A percentile compares a stretch with the other conserved stretches of the same genome.
Evolutionary conservation across 345 rosid species (phyloP).

Genomic region (Citrus hindsii): DNA sequence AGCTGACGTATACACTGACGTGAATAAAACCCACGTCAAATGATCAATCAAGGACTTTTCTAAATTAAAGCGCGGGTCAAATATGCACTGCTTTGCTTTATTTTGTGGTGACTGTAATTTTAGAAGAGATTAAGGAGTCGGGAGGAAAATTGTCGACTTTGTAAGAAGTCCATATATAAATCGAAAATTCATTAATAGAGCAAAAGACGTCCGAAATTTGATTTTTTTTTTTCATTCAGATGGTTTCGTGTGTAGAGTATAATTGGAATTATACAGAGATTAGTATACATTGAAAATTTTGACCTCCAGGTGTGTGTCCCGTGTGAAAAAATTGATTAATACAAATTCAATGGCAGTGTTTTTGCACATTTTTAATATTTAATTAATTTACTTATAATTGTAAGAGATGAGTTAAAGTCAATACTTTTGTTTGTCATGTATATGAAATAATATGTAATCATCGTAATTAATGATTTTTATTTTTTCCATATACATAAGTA

Average conservation of each 20-base stretch:
- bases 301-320: background rate
- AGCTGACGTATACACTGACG: too few species aligned
- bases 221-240: too few species aligned
- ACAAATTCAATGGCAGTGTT: background rate
- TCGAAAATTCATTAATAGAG: background rate
- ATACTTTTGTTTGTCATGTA: too few species aligned
- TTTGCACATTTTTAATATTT: background rate
- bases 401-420: background rate
- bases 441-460: too few species aligned
- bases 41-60: background rate
- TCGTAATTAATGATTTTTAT: too few species aligned
- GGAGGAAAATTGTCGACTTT: background rate
- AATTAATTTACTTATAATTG: background rate
- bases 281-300: background rate
- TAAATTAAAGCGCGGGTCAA: background rate
- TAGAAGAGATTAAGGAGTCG: background rate
- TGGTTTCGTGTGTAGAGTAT: background rate
- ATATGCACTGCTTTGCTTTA: background rate
- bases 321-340: background rate
- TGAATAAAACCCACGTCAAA: background rate
- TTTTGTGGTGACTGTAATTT: background rate
- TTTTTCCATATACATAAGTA: too few species aligned
- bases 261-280: background rate
- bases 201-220: background rate
- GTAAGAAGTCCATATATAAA: background rate